Evolutionary conservation across 768 basidiomycete genomes (phyloP).

Genomic region (Asterophora parasitica): DNA sequence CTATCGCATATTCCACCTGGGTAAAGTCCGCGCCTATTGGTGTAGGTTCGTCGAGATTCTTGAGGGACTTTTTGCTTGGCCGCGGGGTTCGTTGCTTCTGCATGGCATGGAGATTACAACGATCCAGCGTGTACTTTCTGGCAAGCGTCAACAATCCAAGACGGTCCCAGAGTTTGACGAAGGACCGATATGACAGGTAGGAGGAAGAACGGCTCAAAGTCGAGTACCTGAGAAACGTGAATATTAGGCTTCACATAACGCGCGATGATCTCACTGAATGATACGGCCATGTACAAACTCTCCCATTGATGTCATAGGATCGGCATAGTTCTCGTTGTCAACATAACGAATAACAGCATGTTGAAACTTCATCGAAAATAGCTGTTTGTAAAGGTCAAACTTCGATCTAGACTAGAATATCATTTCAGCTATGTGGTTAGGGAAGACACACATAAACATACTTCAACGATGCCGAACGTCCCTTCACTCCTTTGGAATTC

Average conservation of each 20-base stretch:
- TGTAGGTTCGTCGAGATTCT: slow-evolving; percentile 48
- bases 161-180: slow-evolving; percentile 53
- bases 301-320: slow-evolving; percentile 63
- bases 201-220: slow-evolving; percentile 25
- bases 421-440: background rate
- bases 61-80: slow-evolving; percentile 22
- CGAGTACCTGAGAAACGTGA: slow-evolving; percentile 23
- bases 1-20: slow-evolving; percentile 79
- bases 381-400: slow-evolving; percentile 79
- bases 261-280: slow-evolving; percentile 32
- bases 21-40: slow-evolving; percentile 52
- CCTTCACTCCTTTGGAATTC: slow-evolving; percentile 79
- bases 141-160: slow-evolving; percentile 40
- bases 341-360: slow-evolving; percentile 59
- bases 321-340: slow-evolving; percentile 72
- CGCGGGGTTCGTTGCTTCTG: slow-evolving; percentile 14
- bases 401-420: slow-evolving; percentile 66
- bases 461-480: slow-evolving; percentile 74
- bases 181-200: slow-evolving; percentile 35
- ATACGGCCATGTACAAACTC: slow-evolving; percentile 54
- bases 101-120: slow-evolving; percentile 25
- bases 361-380: slow-evolving; percentile 67
- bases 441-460: slow-evolving; percentile 21
- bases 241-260: background rate
- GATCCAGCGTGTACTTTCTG: slow-evolving; percentile 28